phyloP scores from a whole-genome alignment of 345 rosid species.

The Cardamine occulta region DNA sequence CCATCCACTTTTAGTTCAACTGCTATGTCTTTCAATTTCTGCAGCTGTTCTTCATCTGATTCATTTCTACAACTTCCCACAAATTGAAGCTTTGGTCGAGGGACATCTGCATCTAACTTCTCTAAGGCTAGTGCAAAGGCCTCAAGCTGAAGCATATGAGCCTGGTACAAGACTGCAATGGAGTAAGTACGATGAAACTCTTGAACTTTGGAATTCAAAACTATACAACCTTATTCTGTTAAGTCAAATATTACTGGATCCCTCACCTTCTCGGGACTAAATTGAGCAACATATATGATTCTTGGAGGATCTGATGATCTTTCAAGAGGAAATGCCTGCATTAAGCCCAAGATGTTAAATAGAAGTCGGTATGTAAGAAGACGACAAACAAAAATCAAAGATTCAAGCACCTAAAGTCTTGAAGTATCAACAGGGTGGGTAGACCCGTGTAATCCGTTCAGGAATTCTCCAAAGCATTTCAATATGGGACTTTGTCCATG shows the following conservation, averaged over 20 bases:
- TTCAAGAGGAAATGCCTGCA: slow-evolving; percentile 78
- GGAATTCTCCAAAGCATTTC: slow-evolving; percentile 84
- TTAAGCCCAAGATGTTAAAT: slow-evolving; percentile 26
- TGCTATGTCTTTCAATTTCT: slow-evolving; percentile 73
- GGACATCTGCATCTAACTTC: slow-evolving; percentile 54
- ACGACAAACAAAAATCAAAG: slow-evolving; percentile 17
- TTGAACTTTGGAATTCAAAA: not conserved
- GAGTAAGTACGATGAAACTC: slow-evolving; percentile 30
- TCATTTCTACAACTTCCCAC: slow-evolving; percentile 94
- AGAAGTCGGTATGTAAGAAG: not conserved
- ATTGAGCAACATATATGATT: slow-evolving; percentile 88
- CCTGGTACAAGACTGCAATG: slow-evolving; percentile 58
- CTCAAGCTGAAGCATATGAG: slow-evolving; percentile 89
- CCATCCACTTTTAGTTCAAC: slow-evolving; percentile 61
- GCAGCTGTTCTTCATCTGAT: slow-evolving; percentile 80
- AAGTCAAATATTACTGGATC: slow-evolving; percentile 46
- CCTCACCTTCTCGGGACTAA: slow-evolving; percentile 99
- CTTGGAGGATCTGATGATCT: slow-evolving; percentile 61
- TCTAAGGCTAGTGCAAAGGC: slow-evolving; percentile 71
- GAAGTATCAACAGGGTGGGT: slow-evolving; percentile 97
- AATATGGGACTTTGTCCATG: slow-evolving; percentile 90
- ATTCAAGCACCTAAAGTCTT: slow-evolving; percentile 74
- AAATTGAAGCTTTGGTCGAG: slow-evolving; percentile 82
- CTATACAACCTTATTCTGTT: slow-evolving; percentile 41
- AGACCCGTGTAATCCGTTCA: slow-evolving; percentile 66